Conservation (phyloP, 352 stramenopile genomes). For the Globisporangium paroecandrum region DNA sequence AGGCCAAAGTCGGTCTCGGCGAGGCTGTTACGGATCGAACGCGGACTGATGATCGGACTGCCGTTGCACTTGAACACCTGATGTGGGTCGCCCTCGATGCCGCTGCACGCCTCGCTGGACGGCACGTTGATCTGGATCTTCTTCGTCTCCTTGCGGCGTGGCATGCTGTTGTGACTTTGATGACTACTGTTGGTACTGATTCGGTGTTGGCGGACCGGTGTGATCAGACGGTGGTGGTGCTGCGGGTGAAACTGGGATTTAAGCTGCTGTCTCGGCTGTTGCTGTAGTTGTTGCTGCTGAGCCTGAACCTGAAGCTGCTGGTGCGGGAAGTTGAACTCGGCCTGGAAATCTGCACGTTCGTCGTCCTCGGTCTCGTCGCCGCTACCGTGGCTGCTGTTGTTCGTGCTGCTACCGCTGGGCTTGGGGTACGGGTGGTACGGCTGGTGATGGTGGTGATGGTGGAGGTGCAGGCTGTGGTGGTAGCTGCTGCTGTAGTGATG, state of each 20-base stretch:
- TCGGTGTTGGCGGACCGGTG: not conserved
- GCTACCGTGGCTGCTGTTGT: slow-evolving; percentile 6
- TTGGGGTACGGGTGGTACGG: slow-evolving; percentile 19
- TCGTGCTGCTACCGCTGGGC: not conserved
- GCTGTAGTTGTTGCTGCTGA: not conserved
- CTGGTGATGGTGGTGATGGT: slow-evolving; percentile 14
- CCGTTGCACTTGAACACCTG: slow-evolving; percentile 59
- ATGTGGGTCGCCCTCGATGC: slow-evolving; percentile 33
- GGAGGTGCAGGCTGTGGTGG: slow-evolving; percentile 6
- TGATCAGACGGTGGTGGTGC: slow-evolving; percentile 21
- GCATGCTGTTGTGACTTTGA: slow-evolving; percentile 24
- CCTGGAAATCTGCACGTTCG: slow-evolving; percentile 1
- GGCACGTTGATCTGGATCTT: slow-evolving; percentile 40
- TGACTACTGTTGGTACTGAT: not conserved
- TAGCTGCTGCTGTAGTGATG: not conserved
- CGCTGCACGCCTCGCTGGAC: slow-evolving; percentile 18
- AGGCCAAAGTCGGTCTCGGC: slow-evolving; percentile 50
- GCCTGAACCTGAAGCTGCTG: not conserved
- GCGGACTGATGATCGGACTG: slow-evolving; percentile 63
- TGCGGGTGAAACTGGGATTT: slow-evolving; percentile 19
- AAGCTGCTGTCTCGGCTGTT: not conserved
- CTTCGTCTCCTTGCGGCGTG: slow-evolving; percentile 55
- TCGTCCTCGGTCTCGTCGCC: slow-evolving; percentile 11
- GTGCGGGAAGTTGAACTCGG: slow-evolving; percentile 5
- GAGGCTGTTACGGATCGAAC: slow-evolving; percentile 62